phyloP scores from a whole-genome alignment of 108 stramenopile species.

The Nitzschia inconspicua region DNA sequence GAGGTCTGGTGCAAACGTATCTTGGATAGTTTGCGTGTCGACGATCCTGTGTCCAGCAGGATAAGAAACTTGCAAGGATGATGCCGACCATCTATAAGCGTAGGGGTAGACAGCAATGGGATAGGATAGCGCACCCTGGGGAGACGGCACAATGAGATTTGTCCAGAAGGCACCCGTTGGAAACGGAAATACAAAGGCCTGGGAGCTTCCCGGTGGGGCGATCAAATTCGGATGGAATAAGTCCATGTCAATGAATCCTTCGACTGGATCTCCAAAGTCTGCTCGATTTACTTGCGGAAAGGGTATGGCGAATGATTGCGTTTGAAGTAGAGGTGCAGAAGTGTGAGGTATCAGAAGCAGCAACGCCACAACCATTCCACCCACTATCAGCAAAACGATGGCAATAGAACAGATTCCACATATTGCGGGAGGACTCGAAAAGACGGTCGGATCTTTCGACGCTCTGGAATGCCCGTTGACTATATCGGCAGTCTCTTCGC shows the following conservation, averaged over 20 bases:
- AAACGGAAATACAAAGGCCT: conserved; percentile 60
- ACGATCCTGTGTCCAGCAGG: conserved; percentile 56
- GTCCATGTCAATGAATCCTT: conserved; percentile 47
- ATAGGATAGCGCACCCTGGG: conserved; percentile 53
- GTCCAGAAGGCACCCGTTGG: conserved; percentile 89
- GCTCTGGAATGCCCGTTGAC: conserved; percentile 20
- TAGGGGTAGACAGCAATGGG: conserved; percentile 83
- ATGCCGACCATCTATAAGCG: conserved; percentile 72
- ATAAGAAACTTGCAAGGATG: conserved; percentile 64
- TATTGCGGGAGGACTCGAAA: background rate
- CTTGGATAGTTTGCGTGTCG: conserved; percentile 40
- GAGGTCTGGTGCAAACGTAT: conserved; percentile 68
- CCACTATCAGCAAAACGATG: conserved; percentile 8
- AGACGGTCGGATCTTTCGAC: background rate
- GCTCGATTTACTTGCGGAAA: conserved; percentile 57
- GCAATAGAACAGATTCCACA: conserved; percentile 3
- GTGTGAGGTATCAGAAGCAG: conserved; percentile 16
- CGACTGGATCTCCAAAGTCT: conserved; percentile 60
- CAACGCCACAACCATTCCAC: background rate
- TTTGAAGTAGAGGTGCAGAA: conserved; percentile 1
- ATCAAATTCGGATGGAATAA: conserved; percentile 68
- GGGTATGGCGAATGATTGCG: conserved; percentile 25
- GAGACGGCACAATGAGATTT: conserved; percentile 66
- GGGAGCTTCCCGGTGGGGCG: conserved; percentile 3
- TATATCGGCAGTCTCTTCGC: conserved; percentile 11